phyloP scores from a whole-genome alignment of 148 eudicot genomes.

The Limonium bicolor region DNA sequence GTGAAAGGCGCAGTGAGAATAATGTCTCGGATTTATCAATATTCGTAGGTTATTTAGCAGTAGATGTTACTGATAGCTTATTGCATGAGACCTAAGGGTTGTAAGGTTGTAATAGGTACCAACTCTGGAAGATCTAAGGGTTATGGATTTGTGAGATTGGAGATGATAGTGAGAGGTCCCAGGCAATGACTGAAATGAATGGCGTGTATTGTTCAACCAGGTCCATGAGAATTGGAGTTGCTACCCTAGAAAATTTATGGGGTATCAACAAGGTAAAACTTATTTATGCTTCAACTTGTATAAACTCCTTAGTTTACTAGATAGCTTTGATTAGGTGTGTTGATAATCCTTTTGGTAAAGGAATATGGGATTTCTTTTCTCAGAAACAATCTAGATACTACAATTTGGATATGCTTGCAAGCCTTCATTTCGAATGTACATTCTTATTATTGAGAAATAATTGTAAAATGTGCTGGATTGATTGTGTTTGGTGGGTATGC shows the following conservation, averaged over 20 bases:
- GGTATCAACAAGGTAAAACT: constrained; percentile 57
- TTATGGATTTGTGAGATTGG: constrained; percentile 97
- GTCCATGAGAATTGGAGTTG: constrained; percentile 96
- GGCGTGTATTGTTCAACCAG: constrained; percentile 79
- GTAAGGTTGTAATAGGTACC: constrained; percentile 87
- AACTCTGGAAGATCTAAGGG: constrained; percentile 92
- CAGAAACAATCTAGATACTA: background rate
- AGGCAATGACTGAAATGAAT: constrained; percentile 94
- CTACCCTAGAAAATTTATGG: constrained; percentile 86
- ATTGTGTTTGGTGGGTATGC: constrained; percentile 49
- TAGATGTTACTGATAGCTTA: constrained; percentile 79
- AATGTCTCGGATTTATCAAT: constrained; percentile 88
- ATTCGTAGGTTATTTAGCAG: constrained; percentile 93
- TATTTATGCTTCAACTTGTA: background rate
- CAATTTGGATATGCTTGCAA: background rate
- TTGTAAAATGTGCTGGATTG: background rate
- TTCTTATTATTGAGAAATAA: background rate
- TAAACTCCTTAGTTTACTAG: too few relatives aligned
- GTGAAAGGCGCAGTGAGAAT: constrained; percentile 57
- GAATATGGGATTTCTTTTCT: background rate
- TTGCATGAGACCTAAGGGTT: constrained; percentile 84
- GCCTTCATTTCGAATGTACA: background rate
- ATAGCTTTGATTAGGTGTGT: too few relatives aligned
- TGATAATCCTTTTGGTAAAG: background rate
- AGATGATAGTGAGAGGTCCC: constrained; percentile 73